Percentiles rank a stretch among this genome's conserved stretches.
phyloP scores from a whole-genome alignment of 2,329 filamentous ascomycete species.

The Colletotrichum sp. region DNA sequence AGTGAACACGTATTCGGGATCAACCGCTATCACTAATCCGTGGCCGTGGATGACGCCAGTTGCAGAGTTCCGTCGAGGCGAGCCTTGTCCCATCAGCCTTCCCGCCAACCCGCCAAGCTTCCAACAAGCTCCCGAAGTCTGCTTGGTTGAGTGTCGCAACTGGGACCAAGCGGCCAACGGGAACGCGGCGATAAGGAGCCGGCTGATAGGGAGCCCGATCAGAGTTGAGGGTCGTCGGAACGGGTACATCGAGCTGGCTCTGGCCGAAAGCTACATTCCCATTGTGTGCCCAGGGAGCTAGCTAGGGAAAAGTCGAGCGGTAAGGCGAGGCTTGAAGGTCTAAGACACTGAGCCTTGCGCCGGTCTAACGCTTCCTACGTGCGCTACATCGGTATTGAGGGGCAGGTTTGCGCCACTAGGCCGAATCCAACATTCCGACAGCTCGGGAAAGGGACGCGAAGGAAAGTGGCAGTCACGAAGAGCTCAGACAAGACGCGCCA shows the following conservation, averaged over 20 bases:
- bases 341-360: constrained; percentile 13
- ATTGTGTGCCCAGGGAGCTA: neutral
- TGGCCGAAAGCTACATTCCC: neutral
- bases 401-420: constrained; percentile 13
- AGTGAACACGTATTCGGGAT: neutral
- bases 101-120: neutral
- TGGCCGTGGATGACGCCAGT: neutral
- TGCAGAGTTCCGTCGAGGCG: neutral
- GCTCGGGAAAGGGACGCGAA: constrained; percentile 5
- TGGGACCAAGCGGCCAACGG: neutral
- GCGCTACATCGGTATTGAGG: neutral
- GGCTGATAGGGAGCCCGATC: neutral
- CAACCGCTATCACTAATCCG: neutral
- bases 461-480: neutral
- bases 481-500: constrained; percentile 8
- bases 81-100: neutral
- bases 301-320: neutral
- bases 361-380: constrained; percentile 4
- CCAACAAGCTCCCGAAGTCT: constrained; percentile 6
- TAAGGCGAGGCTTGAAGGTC: constrained; percentile 5
- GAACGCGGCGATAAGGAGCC: constrained; percentile 5
- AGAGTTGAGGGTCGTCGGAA: constrained; percentile 5
- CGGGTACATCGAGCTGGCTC: neutral
- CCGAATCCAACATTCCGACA: constrained; percentile 18
- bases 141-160: neutral